Percentiles rank a stretch among this genome's conserved stretches.
phyloP scores from a whole-genome alignment of 495 filamentous ascomycete genomes.

The Neurospora sp. region DNA sequence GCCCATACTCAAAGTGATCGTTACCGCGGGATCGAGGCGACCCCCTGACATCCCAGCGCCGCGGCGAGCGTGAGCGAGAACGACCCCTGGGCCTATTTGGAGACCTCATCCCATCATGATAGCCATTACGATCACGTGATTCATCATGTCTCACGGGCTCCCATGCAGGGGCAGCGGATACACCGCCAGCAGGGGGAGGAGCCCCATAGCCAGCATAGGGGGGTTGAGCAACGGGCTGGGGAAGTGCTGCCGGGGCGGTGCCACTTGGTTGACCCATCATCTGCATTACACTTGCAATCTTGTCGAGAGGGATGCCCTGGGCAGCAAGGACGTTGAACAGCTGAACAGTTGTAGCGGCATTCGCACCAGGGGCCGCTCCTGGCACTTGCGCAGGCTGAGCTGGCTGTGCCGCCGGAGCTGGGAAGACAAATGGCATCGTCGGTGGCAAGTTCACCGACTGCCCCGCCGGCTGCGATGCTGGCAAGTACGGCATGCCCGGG shows the following conservation, averaged over 20 bases:
- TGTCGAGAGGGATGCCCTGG: slow-evolving; percentile 34
- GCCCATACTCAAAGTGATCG: slow-evolving; percentile 32
- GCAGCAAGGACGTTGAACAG: slow-evolving; percentile 37
- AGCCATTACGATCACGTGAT: slow-evolving; percentile 54
- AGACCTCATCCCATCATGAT: slow-evolving; percentile 39
- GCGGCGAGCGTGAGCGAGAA: slow-evolving; percentile 62
- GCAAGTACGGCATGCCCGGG: slow-evolving; percentile 14
- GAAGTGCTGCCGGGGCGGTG: slow-evolving; percentile 8
- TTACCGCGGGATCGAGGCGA: slow-evolving; percentile 32
- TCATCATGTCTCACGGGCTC: slow-evolving; percentile 30
- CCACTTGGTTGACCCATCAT: slow-evolving; percentile 24
- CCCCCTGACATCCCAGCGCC: slow-evolving; percentile 49
- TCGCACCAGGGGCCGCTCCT: slow-evolving; percentile 18
- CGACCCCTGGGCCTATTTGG: slow-evolving; percentile 55
- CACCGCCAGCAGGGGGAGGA: slow-evolving; percentile 17
- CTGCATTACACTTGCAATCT: slow-evolving; percentile 37
- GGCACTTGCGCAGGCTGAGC: slow-evolving; percentile 27
- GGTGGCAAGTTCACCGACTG: slow-evolving; percentile 52
- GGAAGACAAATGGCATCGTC: slow-evolving; percentile 31
- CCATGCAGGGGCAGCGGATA: slow-evolving; percentile 24
- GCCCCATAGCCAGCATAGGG: slow-evolving; percentile 17
- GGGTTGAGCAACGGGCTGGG: slow-evolving; percentile 15
- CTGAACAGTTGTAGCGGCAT: slow-evolving; percentile 31
- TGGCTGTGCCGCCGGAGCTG: slow-evolving; percentile 6
- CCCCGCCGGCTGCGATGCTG: slow-evolving; percentile 27